phyloP scores from a whole-genome alignment of 2,329 filamentous ascomycete species.

The Trichoderma asperellum region DNA sequence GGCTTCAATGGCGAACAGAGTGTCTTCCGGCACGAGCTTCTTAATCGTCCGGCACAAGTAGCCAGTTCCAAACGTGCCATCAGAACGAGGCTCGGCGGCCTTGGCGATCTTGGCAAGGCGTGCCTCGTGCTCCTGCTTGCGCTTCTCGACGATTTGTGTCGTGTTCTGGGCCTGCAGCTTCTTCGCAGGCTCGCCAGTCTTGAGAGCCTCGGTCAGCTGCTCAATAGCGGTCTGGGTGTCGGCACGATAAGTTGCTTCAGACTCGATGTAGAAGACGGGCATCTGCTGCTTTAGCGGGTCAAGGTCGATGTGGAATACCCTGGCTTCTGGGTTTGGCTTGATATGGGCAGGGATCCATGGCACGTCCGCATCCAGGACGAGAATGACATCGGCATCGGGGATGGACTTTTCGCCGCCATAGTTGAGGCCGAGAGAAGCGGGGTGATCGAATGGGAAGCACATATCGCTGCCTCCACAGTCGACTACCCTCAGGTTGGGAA shows the following conservation, averaged over 20 bases:
- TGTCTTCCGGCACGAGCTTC: slow-evolving; percentile 49
- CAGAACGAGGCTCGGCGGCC: slow-evolving; percentile 59
- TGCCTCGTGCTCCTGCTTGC: slow-evolving; percentile 61
- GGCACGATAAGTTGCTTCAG: slow-evolving; percentile 67
- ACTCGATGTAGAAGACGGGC: slow-evolving; percentile 72
- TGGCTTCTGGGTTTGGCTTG: slow-evolving; percentile 55
- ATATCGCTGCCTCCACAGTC: slow-evolving; percentile 80
- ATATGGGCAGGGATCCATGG: slow-evolving; percentile 87
- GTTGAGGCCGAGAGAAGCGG: slow-evolving; percentile 68
- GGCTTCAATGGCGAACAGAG: slow-evolving; percentile 77
- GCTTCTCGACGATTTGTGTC: slow-evolving; percentile 43
- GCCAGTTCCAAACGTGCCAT: slow-evolving; percentile 55
- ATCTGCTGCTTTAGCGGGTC: slow-evolving; percentile 73
- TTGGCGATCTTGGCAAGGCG: slow-evolving; percentile 63
- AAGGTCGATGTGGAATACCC: slow-evolving; percentile 66
- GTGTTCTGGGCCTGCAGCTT: slow-evolving; percentile 40
- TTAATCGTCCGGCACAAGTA: slow-evolving; percentile 42
- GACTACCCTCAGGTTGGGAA: slow-evolving; percentile 71
- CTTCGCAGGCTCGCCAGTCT: slow-evolving; percentile 48
- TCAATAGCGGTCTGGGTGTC: slow-evolving; percentile 67
- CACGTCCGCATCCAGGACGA: slow-evolving; percentile 87
- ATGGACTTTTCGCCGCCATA: slow-evolving; percentile 77
- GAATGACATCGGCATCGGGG: slow-evolving; percentile 76
- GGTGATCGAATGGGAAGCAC: slow-evolving; percentile 76
- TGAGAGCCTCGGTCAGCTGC: slow-evolving; percentile 69